These are phyloP conservation scores for Hemileccinum impolitum DNA, from an alignment of 768 basidiomycete genomes.

Conservation along the genomic window DNA sequence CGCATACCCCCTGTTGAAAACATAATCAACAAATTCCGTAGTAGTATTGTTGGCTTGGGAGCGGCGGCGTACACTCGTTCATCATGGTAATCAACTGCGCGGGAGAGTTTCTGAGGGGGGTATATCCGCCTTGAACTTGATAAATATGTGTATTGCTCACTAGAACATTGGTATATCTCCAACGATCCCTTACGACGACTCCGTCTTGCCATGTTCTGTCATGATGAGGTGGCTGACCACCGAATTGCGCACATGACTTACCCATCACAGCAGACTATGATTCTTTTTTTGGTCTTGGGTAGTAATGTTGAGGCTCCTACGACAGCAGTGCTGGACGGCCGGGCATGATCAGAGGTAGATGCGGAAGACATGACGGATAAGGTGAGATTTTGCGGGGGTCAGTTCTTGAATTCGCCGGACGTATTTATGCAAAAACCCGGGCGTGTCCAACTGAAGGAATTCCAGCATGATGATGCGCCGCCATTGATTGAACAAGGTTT, in stretches of 20 bases:
- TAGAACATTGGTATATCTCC: slow-evolving; percentile 55
- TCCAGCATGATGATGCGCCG: background rate
- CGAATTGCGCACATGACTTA: slow-evolving; percentile 28
- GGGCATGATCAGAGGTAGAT: slow-evolving; percentile 2
- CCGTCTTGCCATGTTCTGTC: slow-evolving; percentile 74
- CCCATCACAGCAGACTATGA: slow-evolving; percentile 78
- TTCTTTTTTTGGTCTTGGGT: slow-evolving; percentile 46
- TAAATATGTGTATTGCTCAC: slow-evolving; percentile 29
- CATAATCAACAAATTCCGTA: background rate
- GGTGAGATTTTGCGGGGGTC: background rate
- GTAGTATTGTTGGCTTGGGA: background rate
- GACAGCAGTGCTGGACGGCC: background rate
- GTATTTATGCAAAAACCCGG: slow-evolving; percentile 27
- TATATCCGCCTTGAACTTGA: background rate
- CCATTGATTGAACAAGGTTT: background rate
- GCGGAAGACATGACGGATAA: slow-evolving; percentile 10
- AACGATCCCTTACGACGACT: slow-evolving; percentile 39
- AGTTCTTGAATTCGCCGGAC: background rate
- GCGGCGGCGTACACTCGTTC: slow-evolving; percentile 30
- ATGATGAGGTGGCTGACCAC: background rate
- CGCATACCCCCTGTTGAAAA: slow-evolving; percentile 29
- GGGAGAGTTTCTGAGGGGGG: slow-evolving; percentile 47
- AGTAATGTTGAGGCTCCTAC: background rate
- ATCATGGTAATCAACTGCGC: slow-evolving; percentile 51
- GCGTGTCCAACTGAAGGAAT: background rate